A percentile compares a stretch with the other conserved stretches of the same genome.
Evolutionary conservation across 305 asterid genomes (phyloP).

Genomic region (Plantago rigida): DNA sequence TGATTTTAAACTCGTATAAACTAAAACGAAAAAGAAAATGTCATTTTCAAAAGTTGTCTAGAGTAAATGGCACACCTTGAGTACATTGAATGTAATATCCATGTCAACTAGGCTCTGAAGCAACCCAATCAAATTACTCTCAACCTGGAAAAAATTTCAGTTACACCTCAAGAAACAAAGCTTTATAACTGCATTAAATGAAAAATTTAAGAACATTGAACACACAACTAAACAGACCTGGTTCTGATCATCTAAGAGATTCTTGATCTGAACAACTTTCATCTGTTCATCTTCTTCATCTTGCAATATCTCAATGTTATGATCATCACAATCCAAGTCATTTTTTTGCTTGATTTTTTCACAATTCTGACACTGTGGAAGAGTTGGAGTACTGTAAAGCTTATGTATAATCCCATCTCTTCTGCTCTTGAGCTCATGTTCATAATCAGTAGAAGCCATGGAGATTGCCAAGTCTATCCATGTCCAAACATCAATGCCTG

Average conservation of each 20-base stretch:
- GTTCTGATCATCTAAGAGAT: constrained; percentile 31
- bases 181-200: neutral
- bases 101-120: constrained; percentile 43
- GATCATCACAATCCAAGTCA: constrained; percentile 16
- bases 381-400: constrained; percentile 28
- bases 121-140: constrained; percentile 31
- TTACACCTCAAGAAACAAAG: neutral
- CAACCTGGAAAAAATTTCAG: constrained; percentile 27
- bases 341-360: neutral
- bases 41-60: too few relatives aligned
- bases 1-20: too few relatives aligned
- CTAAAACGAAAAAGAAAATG: too few relatives aligned
- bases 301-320: constrained; percentile 4
- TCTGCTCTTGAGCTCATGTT: constrained; percentile 30
- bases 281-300: constrained; percentile 25
- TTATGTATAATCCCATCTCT: constrained; percentile 44
- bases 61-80: constrained; percentile 28
- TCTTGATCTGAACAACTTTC: constrained; percentile 36
- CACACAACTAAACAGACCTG: constrained; percentile 25
- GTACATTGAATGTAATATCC: constrained; percentile 40
- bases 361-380: constrained; percentile 24
- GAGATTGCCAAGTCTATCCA: constrained; percentile 44
- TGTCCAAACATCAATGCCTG: constrained; percentile 44
- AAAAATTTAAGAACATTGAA: neutral
- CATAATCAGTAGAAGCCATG: constrained; percentile 38